Base-by-base conservation (phyloP, 2,329 filamentous ascomycete genomes). In the Colletotrichum chlorophyti region DNA sequence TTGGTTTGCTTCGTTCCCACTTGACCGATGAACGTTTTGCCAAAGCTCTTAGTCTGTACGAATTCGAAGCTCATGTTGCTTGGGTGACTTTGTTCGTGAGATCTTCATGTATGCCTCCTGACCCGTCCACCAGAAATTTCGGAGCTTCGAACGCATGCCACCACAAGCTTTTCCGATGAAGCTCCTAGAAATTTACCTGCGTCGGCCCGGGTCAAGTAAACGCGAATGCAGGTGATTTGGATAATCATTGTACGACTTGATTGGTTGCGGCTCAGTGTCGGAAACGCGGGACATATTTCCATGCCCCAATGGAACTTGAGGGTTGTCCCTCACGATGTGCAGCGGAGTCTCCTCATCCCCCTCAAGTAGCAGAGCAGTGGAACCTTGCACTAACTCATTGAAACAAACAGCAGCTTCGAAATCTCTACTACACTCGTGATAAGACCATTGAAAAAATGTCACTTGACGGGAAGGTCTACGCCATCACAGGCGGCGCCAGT, bases 401-500 rank as follows among this genome's bases (percentile, higher is more conserved):
- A 21, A 40, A 8, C 5, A 19, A 14, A 29, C 34, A n/a, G 26
- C 35, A 5, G 8, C 9, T 17, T 4, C 15, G 6, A n/a, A n/a
- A 26, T 14, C 9, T 12, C 4, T 11, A 19, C 12, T 12, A 10
- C 6, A n/a, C 6, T 35, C 15, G 1, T 14, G n/a, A n/a, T n/a
- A n/a, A n/a, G n/a, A n/a, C 23, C 12, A 37, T 23, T 37, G 31
- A 41, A 4, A 14, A 17, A 17, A 72, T 72, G 70, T 55, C 68
- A 17, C 65, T 72, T 5, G 35, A 62, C 12, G 69, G 68, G 19
- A 73, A 73, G 34, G 69, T 73, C 4, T 72, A 65, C 46, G 68
- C 67, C 51, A 63, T 73, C 35, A 72, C 70, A 4, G 71, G 71
- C 31, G 71, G 68, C 14, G 69, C 69, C 19, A 69, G 69, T 40